Evolutionary conservation across 768 basidiomycete species (phyloP), one percentile per base, ranked within the genome.

Genomic region (Tubosaeta sp.): DNA sequence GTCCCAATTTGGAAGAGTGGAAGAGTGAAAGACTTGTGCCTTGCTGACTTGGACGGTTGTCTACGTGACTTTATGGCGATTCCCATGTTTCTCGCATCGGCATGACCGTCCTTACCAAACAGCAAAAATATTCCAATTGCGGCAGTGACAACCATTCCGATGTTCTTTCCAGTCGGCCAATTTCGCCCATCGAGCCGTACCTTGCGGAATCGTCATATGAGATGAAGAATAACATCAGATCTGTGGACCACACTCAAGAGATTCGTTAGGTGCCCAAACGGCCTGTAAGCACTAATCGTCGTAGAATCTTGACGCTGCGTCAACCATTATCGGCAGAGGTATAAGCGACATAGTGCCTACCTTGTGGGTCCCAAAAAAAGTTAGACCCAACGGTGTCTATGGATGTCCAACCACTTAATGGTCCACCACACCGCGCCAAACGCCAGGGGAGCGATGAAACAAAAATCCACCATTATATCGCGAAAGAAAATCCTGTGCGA

Each of bases 401-500:
- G n/a, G 34, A 7, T 34, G n/a, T 34, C 34, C 3, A 4, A 13
- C 14, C 14, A 14, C 32, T 6, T 6, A 16, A 14, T 34, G 32
- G 14, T 34, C 32, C 6, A 34, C 39, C 6, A 6, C 40, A 16
- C 24, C 22, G 14, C 31, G 43, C 21, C 34, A 35, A 46, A 34
- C 21, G 21, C 30, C 34, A n/a, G n/a, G 38, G 14, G 12, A 31
- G 4, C 19, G 32, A 42, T 34, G 2, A 14, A 43, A 27, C 11
- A 18, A 31, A 21, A 25, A 40, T 31, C 8, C 27, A 9, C 27
- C n/a, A n/a, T n/a, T 34, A 42, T 31, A 49, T 32, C 31, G 31
- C 44, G 31, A 51, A 46, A 46, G 27, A 29, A 47, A 44, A 8
- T 25, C 7, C 22, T 48, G 12, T 48, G 40, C 16, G 16, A 60